phyloP scores from a whole-genome alignment of 2,329 filamentous ascomycete species.

The Exophiala sideris region DNA sequence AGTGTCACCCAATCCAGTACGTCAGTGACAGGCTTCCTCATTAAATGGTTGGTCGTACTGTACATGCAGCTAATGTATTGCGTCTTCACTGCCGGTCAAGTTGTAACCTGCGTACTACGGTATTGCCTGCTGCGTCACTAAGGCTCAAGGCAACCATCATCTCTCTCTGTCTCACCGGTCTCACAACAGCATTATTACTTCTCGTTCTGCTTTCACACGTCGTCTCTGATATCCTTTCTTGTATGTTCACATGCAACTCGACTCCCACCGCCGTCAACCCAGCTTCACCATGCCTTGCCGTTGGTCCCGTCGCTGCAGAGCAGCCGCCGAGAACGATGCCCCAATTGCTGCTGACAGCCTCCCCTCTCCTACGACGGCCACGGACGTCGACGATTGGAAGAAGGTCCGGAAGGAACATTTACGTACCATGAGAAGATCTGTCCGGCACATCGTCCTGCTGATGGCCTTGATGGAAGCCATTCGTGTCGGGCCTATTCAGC shows the following conservation, averaged over 20 bases:
- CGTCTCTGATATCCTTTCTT: not conserved
- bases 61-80: too few relatives aligned
- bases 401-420: conserved; percentile 24
- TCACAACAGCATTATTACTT: not conserved
- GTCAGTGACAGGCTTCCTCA: too few relatives aligned
- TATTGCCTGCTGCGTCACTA: too few relatives aligned
- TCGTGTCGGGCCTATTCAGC: conserved; percentile 23
- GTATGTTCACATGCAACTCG: conserved; percentile 23
- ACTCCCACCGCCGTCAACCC: conserved; percentile 27
- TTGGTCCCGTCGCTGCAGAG: conserved; percentile 20
- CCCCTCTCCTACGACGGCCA: conserved; percentile 12
- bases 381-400: conserved; percentile 25
- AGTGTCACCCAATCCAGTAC: too few relatives aligned
- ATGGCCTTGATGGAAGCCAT: conserved; percentile 27
- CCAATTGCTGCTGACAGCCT: conserved; percentile 1
- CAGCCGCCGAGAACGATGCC: conserved; percentile 1
- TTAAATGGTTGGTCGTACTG: too few relatives aligned
- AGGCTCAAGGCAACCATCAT: not conserved
- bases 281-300: conserved; percentile 26
- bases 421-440: conserved; percentile 26
- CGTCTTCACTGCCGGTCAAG: too few relatives aligned
- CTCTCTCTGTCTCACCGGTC: not conserved
- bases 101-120: too few relatives aligned
- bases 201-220: not conserved
- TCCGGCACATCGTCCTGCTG: conserved; percentile 23